Evolutionary conservation across 176 grass and related monocot species (phyloP).

Genomic region (Oryza longistaminata): DNA sequence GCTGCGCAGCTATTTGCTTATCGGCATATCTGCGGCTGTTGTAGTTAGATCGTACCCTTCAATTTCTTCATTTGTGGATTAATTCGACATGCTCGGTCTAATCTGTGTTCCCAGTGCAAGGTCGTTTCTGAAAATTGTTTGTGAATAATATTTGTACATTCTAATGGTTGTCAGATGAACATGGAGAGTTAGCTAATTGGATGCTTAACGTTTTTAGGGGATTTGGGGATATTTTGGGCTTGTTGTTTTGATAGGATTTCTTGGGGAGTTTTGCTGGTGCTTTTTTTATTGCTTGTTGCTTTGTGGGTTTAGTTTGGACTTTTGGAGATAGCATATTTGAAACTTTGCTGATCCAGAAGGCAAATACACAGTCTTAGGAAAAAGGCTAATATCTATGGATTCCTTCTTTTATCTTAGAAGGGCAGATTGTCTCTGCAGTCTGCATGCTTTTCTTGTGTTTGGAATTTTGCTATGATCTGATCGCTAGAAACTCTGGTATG

Average conservation of each 20-base stretch:
- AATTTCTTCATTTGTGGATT: no score
- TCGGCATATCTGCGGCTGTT: no score
- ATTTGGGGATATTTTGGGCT: background rate
- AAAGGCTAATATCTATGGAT: background rate
- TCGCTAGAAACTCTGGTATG: conserved; percentile 5
- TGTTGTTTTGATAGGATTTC: background rate
- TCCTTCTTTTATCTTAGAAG: background rate
- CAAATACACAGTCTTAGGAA: background rate
- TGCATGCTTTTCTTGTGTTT: background rate
- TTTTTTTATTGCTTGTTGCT: conserved; percentile 4
- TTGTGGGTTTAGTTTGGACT: background rate
- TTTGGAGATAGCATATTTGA: background rate
- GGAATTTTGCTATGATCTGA: background rate
- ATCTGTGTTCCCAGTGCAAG: no score
- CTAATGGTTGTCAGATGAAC: no score
- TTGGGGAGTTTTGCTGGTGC: background rate
- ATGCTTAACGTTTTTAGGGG: background rate
- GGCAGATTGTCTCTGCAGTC: background rate
- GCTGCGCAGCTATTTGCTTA: no score
- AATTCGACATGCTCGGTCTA: no score
- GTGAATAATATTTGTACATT: no score
- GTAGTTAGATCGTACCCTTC: no score
- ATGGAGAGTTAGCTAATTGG: background rate
- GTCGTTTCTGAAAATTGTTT: no score
- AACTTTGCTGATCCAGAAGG: background rate